Conservation (phyloP, 441 rosid genomes). For the Erysimum pusillum region DNA sequence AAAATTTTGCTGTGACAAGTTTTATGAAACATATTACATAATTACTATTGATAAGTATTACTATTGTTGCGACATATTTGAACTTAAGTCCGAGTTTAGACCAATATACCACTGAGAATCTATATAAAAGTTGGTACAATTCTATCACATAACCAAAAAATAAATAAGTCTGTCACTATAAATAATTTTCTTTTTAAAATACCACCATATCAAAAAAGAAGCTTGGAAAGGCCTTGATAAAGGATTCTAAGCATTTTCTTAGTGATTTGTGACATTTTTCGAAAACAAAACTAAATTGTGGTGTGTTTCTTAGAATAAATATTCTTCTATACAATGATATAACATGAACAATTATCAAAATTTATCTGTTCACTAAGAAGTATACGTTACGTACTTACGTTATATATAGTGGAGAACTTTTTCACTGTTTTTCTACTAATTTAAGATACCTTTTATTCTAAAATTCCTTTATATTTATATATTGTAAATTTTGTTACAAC, state of each 20-base stretch:
- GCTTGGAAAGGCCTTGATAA: neutral
- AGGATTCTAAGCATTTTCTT: neutral
- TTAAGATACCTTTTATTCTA: no score
- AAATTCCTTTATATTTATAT: neutral
- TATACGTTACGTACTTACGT: neutral
- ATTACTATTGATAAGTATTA: neutral
- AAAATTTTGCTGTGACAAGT: neutral
- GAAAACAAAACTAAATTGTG: neutral
- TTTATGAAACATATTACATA: neutral
- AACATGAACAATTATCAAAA: neutral
- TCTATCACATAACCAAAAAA: neutral
- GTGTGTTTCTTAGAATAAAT: neutral
- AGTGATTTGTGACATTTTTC: neutral
- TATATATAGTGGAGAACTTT: neutral
- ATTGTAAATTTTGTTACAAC: neutral
- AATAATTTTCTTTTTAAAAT: neutral
- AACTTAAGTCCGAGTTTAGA: neutral
- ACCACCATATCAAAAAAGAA: neutral
- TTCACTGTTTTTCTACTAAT: no score
- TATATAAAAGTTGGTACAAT: neutral
- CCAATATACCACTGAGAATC: constrained; percentile 1
- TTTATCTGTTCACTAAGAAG: neutral
- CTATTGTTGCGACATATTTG: neutral
- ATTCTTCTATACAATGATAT: neutral
- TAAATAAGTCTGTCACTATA: neutral